Evolutionary conservation across 2,329 filamentous ascomycete species (phyloP), one percentile per base, ranked within the genome.

Genomic region (Colletotrichum melonis): DNA sequence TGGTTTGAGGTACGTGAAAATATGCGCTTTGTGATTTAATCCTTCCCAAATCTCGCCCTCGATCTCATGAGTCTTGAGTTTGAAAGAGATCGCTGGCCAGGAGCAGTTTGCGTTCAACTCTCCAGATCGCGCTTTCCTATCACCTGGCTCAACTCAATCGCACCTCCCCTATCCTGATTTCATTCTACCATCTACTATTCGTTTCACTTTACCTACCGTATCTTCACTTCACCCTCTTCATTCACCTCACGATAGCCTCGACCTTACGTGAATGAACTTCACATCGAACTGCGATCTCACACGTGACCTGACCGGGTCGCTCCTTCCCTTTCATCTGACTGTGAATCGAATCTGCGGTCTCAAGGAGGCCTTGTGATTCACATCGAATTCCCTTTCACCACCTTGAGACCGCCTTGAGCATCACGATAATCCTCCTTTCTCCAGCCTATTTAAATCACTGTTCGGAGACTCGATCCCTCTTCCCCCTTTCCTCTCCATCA

Each of bases 1-100:
- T 28, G 70, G 63, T 8, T 42, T 75, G 38, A 75, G 74, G 75
- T 76, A 69, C 35, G 75, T 75, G 42, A 22, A n/a, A 49, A 11
- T 49, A 49, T 49, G 42, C 7, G 19, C 42, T 49, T n/a, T 19
- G 19, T 49, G 42, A 9, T n/a, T 9, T 49, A 49, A 19, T 49
- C 42, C 19, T 8, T 49, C 6, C 19, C 19, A 49, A 22, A n/a
- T n/a, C n/a, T 4, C n/a, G 19, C 42, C 19, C 19, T 49, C 19
- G 8, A 49, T 49, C 19, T 49, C 19, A n/a, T 22, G 19, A 49
- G 16, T 19, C 6, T 42, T 19, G 38, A 19, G 14, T 42, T 19
- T 42, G 38, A 14, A 19, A 49, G 42, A n/a, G 19, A 19, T n/a
- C 19, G 42, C 19, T 9, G 8, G 14, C 7, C 6, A 42, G 16